Conservation (phyloP, 768 basidiomycete species). For the Lactarius vividus region DNA sequence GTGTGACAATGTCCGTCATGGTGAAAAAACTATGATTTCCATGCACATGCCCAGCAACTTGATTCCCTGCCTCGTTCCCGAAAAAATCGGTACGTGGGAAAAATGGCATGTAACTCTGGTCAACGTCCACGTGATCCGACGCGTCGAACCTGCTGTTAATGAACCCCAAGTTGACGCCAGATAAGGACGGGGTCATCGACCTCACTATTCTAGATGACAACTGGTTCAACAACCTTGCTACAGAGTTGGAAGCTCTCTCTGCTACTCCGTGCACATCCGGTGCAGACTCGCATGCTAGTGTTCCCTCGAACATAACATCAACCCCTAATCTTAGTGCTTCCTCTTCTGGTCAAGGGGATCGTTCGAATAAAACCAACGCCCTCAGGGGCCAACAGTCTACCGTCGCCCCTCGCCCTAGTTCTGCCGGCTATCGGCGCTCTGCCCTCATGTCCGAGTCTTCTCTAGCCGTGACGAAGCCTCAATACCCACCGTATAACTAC, state of each 20-base stretch:
- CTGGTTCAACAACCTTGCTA: slow-evolving; percentile 20
- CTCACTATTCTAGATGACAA: slow-evolving; percentile 23
- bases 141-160: neutral
- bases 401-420: neutral
- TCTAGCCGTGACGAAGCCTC: neutral
- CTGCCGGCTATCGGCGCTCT: neutral
- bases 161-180: neutral
- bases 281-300: neutral
- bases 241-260: slow-evolving; percentile 2
- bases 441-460: neutral
- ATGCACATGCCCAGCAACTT: slow-evolving; percentile 4
- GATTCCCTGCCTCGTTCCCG: slow-evolving; percentile 10
- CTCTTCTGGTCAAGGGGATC: neutral
- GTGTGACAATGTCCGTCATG: slow-evolving; percentile 32
- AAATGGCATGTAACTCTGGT: neutral
- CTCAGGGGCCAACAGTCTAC: neutral
- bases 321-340: slow-evolving; percentile 3
- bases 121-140: slow-evolving; percentile 16
- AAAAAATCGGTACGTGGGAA: slow-evolving; percentile 27
- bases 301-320: neutral
- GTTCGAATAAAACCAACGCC: slow-evolving; percentile 6
- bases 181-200: slow-evolving; percentile 25
- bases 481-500: slow-evolving; percentile 40
- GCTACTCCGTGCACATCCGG: neutral
- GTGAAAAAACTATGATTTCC: slow-evolving; percentile 6